A percentile compares a stretch with the other conserved stretches of the same genome.
Conservation (phyloP, 2,329 filamentous ascomycete genomes). For the Triangularia verruculosa region DNA sequence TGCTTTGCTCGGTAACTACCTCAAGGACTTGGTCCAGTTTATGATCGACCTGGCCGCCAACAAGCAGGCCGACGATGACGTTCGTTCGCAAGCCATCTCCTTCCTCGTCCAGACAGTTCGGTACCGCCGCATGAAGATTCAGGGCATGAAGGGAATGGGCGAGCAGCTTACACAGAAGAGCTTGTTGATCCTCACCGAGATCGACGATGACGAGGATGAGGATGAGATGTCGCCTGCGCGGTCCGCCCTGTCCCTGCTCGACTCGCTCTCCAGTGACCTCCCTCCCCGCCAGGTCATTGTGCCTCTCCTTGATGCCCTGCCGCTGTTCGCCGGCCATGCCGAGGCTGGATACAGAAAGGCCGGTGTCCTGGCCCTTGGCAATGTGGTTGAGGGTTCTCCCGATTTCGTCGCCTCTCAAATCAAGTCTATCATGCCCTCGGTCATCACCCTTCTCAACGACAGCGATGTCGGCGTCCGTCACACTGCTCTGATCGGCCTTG, state of each 20-base stretch:
- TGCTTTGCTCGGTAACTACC: constrained; percentile 76
- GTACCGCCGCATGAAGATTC: constrained; percentile 93
- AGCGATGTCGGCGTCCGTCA: constrained; percentile 79
- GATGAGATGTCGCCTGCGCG: constrained; percentile 84
- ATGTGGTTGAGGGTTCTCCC: constrained; percentile 92
- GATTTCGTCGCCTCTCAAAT: constrained; percentile 97
- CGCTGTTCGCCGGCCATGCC: constrained; percentile 71
- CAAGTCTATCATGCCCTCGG: constrained; percentile 76
- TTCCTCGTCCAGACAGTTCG: constrained; percentile 92
- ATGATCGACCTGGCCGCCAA: constrained; percentile 86
- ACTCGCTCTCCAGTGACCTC: constrained; percentile 82
- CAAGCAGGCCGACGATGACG: constrained; percentile 75
- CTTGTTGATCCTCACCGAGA: constrained; percentile 85
- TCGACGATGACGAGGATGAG: constrained; percentile 75
- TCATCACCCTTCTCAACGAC: constrained; percentile 81
- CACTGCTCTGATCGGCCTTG: constrained; percentile 81
- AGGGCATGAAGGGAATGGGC: constrained; percentile 79
- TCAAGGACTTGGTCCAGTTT: constrained; percentile 86
- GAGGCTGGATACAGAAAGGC: constrained; percentile 82
- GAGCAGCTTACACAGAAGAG: constrained; percentile 83
- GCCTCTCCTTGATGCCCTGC: constrained; percentile 82
- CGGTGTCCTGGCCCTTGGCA: constrained; percentile 86
- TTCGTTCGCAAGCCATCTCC: constrained; percentile 82
- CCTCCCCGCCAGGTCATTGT: constrained; percentile 93
- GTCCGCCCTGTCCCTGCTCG: constrained; percentile 80